Evolutionary conservation across 2,329 filamentous ascomycete species (phyloP).

Genomic region (Ilyonectria robusta): DNA sequence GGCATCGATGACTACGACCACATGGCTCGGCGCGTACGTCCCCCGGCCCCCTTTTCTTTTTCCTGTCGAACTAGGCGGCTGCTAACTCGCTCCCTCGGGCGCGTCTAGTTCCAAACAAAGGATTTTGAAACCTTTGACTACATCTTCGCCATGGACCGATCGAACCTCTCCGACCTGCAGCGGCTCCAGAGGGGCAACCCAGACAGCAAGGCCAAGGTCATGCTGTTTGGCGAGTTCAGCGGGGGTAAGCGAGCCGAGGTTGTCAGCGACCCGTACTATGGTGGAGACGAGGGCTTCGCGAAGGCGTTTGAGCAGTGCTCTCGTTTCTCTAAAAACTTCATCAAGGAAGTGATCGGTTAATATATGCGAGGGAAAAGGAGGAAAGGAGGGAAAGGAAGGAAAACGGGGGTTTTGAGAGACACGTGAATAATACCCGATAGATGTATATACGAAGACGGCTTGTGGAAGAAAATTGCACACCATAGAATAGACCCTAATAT

Average conservation of each 20-base stretch:
- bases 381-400: neutral
- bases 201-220: constrained; percentile 75
- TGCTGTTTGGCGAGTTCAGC: constrained; percentile 88
- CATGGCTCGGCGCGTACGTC: constrained; percentile 78
- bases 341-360: constrained; percentile 67
- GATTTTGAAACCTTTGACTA: constrained; percentile 94
- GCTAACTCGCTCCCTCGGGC: neutral
- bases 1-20: constrained; percentile 85
- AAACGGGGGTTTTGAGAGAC: constrained; percentile 6
- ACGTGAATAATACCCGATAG: constrained; percentile 45
- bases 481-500: constrained; percentile 29
- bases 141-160: constrained; percentile 93
- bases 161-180: constrained; percentile 81
- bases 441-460: constrained; percentile 34
- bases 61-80: neutral
- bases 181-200: constrained; percentile 71
- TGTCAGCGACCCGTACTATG: constrained; percentile 93
- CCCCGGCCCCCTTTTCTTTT: neutral
- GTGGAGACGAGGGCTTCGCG: constrained; percentile 84
- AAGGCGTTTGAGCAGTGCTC: constrained; percentile 88
- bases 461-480: constrained; percentile 6
- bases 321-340: constrained; percentile 82
- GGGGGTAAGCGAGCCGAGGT: constrained; percentile 76
- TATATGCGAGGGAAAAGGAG: constrained; percentile 29
- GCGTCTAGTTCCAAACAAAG: constrained; percentile 64